These are phyloP conservation scores for Chromera velia DNA, from an alignment of 73 alveolate species.

Conservation along the genomic window DNA sequence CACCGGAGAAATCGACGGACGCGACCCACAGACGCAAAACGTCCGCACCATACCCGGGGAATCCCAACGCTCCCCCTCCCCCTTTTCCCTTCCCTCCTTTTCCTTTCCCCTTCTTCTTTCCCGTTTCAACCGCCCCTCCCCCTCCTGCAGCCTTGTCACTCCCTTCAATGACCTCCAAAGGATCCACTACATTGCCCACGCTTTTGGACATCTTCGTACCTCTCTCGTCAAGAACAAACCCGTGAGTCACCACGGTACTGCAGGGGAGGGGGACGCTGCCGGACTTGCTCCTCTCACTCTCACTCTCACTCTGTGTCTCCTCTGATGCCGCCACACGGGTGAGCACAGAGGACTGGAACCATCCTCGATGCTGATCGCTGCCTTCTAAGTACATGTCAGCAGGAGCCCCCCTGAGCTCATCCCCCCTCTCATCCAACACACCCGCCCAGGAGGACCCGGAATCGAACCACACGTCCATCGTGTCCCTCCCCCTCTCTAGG, in stretches of 20 bases:
- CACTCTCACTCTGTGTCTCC: slow-evolving; percentile 16
- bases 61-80: no score
- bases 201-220: slow-evolving; percentile 40
- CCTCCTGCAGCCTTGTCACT: no score
- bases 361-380: slow-evolving; percentile 30
- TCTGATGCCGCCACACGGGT: slow-evolving; percentile 27
- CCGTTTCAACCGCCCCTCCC: no score
- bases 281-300: not conserved
- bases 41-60: slow-evolving; percentile 16
- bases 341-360: slow-evolving; percentile 43
- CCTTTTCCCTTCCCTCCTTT: no score
- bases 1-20: slow-evolving; percentile 22
- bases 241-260: slow-evolving; percentile 24
- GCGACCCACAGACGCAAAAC: slow-evolving; percentile 16
- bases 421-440: not conserved
- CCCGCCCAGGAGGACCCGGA: slow-evolving; percentile 42
- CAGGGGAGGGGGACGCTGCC: not conserved
- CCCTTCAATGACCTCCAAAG: slow-evolving; percentile 31
- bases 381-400: slow-evolving; percentile 32
- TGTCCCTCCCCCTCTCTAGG: slow-evolving; percentile 46
- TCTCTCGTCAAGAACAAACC: slow-evolving; percentile 29
- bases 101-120: no score
- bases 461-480: slow-evolving; percentile 47
- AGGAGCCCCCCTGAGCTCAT: slow-evolving; percentile 10
- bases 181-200: slow-evolving; percentile 34